Evolutionary conservation across 345 rosid genomes (phyloP).

Genomic region (Populus simonii): DNA sequence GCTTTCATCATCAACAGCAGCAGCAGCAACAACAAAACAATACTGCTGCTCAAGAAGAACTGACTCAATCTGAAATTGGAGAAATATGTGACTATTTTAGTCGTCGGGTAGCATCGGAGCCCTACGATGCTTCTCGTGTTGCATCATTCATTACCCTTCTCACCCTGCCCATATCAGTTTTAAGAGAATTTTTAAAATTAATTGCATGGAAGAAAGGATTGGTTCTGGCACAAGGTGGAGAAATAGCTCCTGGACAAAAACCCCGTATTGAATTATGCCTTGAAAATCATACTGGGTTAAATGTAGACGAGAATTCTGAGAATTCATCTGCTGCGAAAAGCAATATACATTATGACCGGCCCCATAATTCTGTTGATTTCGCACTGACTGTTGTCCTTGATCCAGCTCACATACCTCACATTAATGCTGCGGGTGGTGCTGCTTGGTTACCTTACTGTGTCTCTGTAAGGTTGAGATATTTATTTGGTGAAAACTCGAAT

Average conservation of each 20-base stretch:
- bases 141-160: constrained; percentile 99
- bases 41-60: constrained; percentile 71
- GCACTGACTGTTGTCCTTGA: constrained; percentile 89
- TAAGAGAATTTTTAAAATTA: constrained; percentile 86
- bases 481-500: constrained; percentile 59
- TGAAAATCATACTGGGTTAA: constrained; percentile 73
- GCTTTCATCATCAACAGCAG: constrained; percentile 89
- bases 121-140: constrained; percentile 95
- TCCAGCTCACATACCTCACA: constrained; percentile 77
- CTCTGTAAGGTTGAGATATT: constrained; percentile 76
- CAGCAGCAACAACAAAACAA: constrained; percentile 75
- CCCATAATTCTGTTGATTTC: constrained; percentile 80
- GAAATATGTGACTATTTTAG: constrained; percentile 98
- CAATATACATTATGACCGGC: constrained; percentile 80
- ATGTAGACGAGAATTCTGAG: constrained; percentile 36
- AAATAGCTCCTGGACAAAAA: constrained; percentile 79
- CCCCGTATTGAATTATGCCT: constrained; percentile 91
- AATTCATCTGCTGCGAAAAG: constrained; percentile 62
- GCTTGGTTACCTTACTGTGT: constrained; percentile 98
- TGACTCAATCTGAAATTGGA: constrained; percentile 78
- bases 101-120: constrained; percentile 96
- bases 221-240: constrained; percentile 73
- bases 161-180: constrained; percentile 84
- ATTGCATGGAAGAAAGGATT: constrained; percentile 98
- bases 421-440: constrained; percentile 96